Evolutionary conservation across 805 yeast species (phyloP), one percentile per base, ranked within the genome.

Genomic region (Spathaspora sp.): DNA sequence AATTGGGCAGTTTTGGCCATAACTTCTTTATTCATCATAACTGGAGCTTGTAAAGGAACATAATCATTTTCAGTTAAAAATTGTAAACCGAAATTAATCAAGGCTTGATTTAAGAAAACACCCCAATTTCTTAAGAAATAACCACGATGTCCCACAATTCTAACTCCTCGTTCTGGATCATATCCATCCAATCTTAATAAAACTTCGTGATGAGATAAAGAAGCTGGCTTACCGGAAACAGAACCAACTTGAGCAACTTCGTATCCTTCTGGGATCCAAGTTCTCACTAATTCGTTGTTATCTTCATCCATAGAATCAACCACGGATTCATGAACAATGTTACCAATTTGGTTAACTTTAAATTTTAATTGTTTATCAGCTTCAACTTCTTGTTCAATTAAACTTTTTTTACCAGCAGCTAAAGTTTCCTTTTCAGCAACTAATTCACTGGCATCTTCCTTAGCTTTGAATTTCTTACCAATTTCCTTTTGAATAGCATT

Each of bases 1-100:
- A 94, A 84, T 77, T 94, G 99, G 8, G 99, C 99, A 60, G 99
- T 94, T 76, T 89, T 92, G 61, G 98, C 98, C 99, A 94, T 94
- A 52, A 91, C 96, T 53, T 94, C 98, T 76, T 94, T 94, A 84
- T 94, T 94, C 97, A 94, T 90, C 99, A 94, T 94, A 44, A 93
- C 97, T 52, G 99, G 99, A 14, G 99, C 96, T 78, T 94, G 99
- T 72, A 94, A 79, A 57, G 98, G 96, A 50, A 79, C 78, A 78
- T 90, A 94, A 48, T 85, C 91, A 61, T 85, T 82, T 63, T 81
- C 75, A 57, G 89, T 81, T 69, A 94, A 81, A 75, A 90, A 92
- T 54, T 80, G 78, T 67, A 94, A 81, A 61, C 99, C 99, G 67
- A 92, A 93, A 82, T 92, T 94, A 72, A 94, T 94, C 70, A 94